phyloP scores from a whole-genome alignment of 2,329 filamentous ascomycete species.

The Arthrobotrys sinensis region DNA sequence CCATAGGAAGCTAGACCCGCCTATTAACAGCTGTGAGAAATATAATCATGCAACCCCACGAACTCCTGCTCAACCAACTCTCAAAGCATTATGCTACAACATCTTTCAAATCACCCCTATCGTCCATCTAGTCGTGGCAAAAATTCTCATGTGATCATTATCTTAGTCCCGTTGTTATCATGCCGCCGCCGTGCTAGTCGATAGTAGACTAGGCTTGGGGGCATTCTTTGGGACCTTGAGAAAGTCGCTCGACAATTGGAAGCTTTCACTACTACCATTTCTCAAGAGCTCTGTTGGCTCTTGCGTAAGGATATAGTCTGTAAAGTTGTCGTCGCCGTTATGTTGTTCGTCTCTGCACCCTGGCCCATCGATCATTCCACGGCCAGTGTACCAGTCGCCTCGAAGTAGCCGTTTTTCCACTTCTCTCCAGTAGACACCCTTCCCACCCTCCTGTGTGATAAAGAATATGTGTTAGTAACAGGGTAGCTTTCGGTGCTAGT shows the following conservation, averaged over 20 bases:
- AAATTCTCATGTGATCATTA: too few relatives aligned
- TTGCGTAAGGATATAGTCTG: conserved; percentile 47
- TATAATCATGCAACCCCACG: too few relatives aligned
- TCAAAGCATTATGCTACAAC: too few relatives aligned
- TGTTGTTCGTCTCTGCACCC: conserved; percentile 36
- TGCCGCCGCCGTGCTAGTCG: conserved; percentile 33
- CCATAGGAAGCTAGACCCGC: too few relatives aligned
- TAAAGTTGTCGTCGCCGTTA: conserved; percentile 30
- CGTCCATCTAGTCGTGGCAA: too few relatives aligned
- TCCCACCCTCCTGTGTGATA: conserved; percentile 62
- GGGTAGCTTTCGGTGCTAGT: background rate
- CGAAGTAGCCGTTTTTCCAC: conserved; percentile 63
- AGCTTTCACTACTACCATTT: conserved; percentile 54
- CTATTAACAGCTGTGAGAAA: too few relatives aligned
- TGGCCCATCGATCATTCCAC: conserved; percentile 57
- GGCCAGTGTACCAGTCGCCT: conserved; percentile 64
- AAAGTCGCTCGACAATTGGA: conserved; percentile 52
- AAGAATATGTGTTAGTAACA: background rate
- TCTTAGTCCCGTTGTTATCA: background rate
- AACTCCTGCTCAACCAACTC: too few relatives aligned
- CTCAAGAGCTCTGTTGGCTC: conserved; percentile 50
- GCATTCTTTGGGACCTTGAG: conserved; percentile 34
- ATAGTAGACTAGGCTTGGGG: conserved; percentile 28
- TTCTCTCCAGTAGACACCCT: conserved; percentile 64
- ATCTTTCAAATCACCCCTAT: too few relatives aligned